Base-by-base conservation (phyloP, 163 green algal genomes). In the Chlamydomonas reinhardtii region DNA sequence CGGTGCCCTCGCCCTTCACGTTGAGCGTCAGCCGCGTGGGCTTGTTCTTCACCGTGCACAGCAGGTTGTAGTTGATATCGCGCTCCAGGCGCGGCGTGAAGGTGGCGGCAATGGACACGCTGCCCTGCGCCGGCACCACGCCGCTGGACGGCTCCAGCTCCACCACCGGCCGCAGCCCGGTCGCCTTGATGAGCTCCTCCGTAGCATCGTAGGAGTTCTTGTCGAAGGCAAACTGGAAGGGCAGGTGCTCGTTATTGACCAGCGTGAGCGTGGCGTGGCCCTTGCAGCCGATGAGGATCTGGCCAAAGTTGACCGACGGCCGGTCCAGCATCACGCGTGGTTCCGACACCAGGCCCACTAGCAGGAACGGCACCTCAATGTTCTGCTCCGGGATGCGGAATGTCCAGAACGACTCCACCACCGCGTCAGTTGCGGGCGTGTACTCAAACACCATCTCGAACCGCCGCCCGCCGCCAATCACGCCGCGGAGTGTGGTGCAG, bases 401-500 rank as follows among this genome's bases (percentile, higher is more conserved):
- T 2, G 66, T 80, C 86, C 94, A 98, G 89, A 97, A 96, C 15
- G 89, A 88, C 92, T 98, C 95, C 43, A 83, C 66, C n/a, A 94
- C 66, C 35, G 90, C 70, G 48, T 94, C 91, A 11, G 64, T 76
- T 19, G 75, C 76, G 0, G 95, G 95, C 56, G 85, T 94, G 90
- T 93, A 98, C 87, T 97, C 92, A 75, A 98, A 97, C 39, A 93
- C 92, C 95, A 98, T 97, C 88, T 98, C 95, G 86, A 96, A 96
- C 25, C 90, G 91, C 79, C 93, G 93, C 17, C 92, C 92, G 56
- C 84, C 90, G 24, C 81, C 86, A 15, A 95, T 91, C 19, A 87
- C 84, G 37, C 92, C 92, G 39, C 86, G 83, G n/a, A 22, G 29
- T 9, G 82, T 87, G 27, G 43, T 2, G 82, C 82, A 87, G 4